A percentile compares a stretch with the other conserved stretches of the same genome.
These are phyloP conservation scores for Cyclotella choctawhatcheeana DNA, from an alignment of 108 stramenopile species.

Conservation along the genomic window DNA sequence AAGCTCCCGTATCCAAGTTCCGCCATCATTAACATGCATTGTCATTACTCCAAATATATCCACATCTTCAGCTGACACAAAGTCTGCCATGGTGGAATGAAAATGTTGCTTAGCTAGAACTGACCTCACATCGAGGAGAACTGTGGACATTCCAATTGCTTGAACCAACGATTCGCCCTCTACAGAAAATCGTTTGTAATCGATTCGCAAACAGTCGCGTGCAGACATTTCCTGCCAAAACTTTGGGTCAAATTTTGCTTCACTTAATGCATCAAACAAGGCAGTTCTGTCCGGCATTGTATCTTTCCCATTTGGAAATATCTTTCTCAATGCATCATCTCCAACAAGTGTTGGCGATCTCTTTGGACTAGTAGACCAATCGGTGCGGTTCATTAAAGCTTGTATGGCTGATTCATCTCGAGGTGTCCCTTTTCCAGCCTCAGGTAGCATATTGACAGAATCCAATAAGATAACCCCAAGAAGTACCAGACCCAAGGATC, in stretches of 20 bases:
- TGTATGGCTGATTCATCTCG: slow-evolving; percentile 70
- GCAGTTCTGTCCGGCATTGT: slow-evolving; percentile 39
- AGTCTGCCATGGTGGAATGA: slow-evolving; percentile 16
- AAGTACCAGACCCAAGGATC: slow-evolving; percentile 55
- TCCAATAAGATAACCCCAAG: slow-evolving; percentile 81
- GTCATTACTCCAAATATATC: slow-evolving; percentile 36
- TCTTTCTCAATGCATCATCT: slow-evolving; percentile 14
- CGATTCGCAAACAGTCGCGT: slow-evolving; percentile 73
- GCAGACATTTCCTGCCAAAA: slow-evolving; percentile 74
- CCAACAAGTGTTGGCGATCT: slow-evolving; percentile 23
- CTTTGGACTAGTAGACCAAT: slow-evolving; percentile 50
- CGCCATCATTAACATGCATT: slow-evolving; percentile 23
- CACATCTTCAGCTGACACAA: slow-evolving; percentile 36
- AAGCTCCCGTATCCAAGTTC: slow-evolving; percentile 23
- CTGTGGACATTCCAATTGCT: slow-evolving; percentile 73
- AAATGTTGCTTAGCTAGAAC: slow-evolving; percentile 48
- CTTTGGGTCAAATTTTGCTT: slow-evolving; percentile 66
- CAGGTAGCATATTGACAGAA: slow-evolving; percentile 78
- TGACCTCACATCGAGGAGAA: slow-evolving; percentile 57
- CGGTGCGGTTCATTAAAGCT: slow-evolving; percentile 47
- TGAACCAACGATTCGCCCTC: slow-evolving; percentile 16
- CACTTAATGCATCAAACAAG: slow-evolving; percentile 66
- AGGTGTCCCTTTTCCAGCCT: slow-evolving; percentile 73
- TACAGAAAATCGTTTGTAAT: slow-evolving; percentile 72
- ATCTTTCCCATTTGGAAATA: slow-evolving; percentile 34